Evolutionary conservation across 257 asterid species (phyloP), one percentile per base, ranked within the genome.

Genomic region (Anisodus acutangulus): DNA sequence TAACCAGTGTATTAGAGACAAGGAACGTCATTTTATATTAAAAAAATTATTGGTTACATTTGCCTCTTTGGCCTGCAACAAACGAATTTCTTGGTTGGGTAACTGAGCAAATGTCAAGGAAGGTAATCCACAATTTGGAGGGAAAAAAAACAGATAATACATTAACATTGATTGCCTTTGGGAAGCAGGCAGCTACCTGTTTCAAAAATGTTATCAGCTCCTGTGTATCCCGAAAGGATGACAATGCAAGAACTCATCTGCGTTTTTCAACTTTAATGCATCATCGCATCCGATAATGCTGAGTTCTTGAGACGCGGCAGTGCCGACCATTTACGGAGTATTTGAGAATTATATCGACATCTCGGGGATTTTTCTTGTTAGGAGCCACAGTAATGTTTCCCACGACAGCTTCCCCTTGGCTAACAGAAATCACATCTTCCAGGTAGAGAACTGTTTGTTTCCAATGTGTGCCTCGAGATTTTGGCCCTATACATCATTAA

Each of bases 281-380:
- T 84, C 83, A 91, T 53, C 99, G 93, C 99, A 95, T 95, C 83
- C 92, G 87, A 82, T 92, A 91, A 84, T 41, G 78, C 82, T 93
- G 99, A 47, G 95, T 93, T 90, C 95, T 90, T 47, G 96, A 86
- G 60, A 78, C 93, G 88, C 67, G 83, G 88, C 97, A 92, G 47
- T 91, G 95, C 35, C 70, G 86, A 57, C 98, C 99, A 60, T 91
- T 91, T 11, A 93, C 78, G 0, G 97, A 90, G 89, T 97, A 97
- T 88, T 92, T 95, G 31, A 97, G 86, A 15, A 87, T 86, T 51
- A 95, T 97, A 89, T 97, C 99, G 71, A 97, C 93, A 83, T 97
- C 99, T 5, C 98, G 98, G 15, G 97, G 98, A 83, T 97, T 97
- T 88, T 93, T 95, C 95, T 95, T 91, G 88, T 97, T 97, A 53